phyloP scores from a whole-genome alignment of 495 filamentous ascomycete species.

The Daldinia grandis region DNA sequence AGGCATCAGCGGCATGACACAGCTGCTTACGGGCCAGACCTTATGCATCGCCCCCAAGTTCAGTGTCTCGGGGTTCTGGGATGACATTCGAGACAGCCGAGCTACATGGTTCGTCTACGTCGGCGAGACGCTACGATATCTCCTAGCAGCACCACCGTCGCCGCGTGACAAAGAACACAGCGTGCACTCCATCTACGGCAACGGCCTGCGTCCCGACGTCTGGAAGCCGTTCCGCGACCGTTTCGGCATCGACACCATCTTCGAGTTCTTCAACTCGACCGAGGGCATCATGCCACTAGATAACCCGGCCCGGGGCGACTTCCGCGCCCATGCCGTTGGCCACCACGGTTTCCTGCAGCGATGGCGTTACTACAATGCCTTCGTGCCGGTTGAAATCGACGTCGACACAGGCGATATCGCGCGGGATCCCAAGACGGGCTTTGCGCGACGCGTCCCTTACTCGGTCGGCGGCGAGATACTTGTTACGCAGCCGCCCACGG shows the following conservation, averaged over 20 bases:
- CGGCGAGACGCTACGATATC: constrained; percentile 81
- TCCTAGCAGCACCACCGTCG: constrained; percentile 72
- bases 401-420: constrained; percentile 69
- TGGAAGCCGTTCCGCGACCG: constrained; percentile 74
- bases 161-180: constrained; percentile 71
- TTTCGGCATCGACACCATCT: constrained; percentile 66
- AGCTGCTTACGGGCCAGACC: constrained; percentile 65
- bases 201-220: constrained; percentile 80
- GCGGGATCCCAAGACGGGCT: constrained; percentile 71
- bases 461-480: constrained; percentile 79
- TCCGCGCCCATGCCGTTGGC: constrained; percentile 69
- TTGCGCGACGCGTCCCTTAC: constrained; percentile 68
- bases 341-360: constrained; percentile 73
- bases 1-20: constrained; percentile 61
- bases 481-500: constrained; percentile 63
- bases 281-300: constrained; percentile 69
- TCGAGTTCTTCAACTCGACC: constrained; percentile 73
- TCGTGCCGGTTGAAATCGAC: constrained; percentile 74
- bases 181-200: constrained; percentile 75
- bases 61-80: constrained; percentile 76
- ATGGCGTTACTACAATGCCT: constrained; percentile 57
- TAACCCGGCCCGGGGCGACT: constrained; percentile 68
- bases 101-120: constrained; percentile 82
- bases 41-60: constrained; percentile 77
- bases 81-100: constrained; percentile 71